These are phyloP conservation scores for Ramularia collo-cygni DNA, from an alignment of 2,329 filamentous ascomycete genomes.

Conservation along the genomic window DNA sequence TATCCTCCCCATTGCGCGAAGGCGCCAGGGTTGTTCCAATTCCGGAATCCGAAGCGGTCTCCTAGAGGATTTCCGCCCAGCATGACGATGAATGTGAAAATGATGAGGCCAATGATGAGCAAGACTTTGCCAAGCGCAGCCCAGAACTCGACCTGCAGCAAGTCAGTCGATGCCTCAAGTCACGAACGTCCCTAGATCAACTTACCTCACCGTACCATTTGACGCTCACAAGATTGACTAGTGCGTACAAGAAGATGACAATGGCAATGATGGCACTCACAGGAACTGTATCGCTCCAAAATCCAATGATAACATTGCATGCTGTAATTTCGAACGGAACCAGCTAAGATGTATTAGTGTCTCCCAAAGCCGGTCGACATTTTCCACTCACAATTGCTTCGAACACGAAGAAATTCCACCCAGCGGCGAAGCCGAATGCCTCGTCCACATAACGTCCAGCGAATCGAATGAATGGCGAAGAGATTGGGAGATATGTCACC, in stretches of 20 bases:
- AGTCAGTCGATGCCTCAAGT: too few species aligned
- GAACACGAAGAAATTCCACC: constrained; percentile 28
- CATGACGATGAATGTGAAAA: constrained; percentile 78
- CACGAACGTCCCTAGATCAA: too few species aligned
- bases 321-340: constrained; percentile 35
- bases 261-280: constrained; percentile 57
- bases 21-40: constrained; percentile 57
- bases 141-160: constrained; percentile 73
- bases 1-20: constrained; percentile 49
- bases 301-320: constrained; percentile 57
- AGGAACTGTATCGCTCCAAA: constrained; percentile 45
- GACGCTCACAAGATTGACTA: constrained; percentile 66
- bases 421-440: constrained; percentile 49
- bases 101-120: constrained; percentile 62
- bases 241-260: constrained; percentile 48
- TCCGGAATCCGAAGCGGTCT: constrained; percentile 67
- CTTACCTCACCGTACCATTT: constrained; percentile 69
- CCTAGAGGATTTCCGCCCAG: constrained; percentile 66
- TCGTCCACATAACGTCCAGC: constrained; percentile 70
- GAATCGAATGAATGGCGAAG: constrained; percentile 71
- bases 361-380: too few species aligned
- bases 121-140: constrained; percentile 52
- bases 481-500: constrained; percentile 70
- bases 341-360: not conserved
- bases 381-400: constrained; percentile 12